These are phyloP conservation scores for Fabrea salina DNA, from an alignment of 169 alveolate genomes.

Conservation along the genomic window DNA sequence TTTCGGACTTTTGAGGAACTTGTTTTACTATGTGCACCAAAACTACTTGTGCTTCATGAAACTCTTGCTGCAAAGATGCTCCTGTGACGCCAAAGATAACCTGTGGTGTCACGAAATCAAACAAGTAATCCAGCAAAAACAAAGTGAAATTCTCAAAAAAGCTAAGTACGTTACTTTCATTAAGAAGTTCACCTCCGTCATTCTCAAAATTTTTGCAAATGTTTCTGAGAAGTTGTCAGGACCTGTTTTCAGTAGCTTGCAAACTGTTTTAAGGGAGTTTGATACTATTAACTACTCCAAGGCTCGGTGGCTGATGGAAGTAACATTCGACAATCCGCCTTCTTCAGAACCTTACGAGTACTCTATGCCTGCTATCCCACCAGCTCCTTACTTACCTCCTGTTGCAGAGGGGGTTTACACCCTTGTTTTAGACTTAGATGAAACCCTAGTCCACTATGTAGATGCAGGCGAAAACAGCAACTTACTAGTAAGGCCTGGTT, in stretches of 20 bases:
- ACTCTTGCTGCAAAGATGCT: background rate
- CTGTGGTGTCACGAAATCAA: background rate
- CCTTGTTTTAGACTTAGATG: conserved; percentile 86
- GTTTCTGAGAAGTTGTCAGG: background rate
- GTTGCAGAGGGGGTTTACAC: conserved; percentile 50
- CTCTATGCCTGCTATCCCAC: background rate
- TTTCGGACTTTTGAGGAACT: background rate
- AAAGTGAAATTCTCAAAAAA: background rate
- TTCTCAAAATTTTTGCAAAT: background rate
- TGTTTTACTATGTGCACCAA: conserved; percentile 26
- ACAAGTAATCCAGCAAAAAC: background rate
- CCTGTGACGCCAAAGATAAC: background rate
- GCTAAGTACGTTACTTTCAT: background rate
- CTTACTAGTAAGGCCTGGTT: conserved; percentile 82
- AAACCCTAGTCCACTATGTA: conserved; percentile 85
- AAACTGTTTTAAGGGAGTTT: background rate
- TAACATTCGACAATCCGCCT: background rate
- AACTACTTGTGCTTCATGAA: conserved; percentile 9
- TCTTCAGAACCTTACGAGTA: background rate
- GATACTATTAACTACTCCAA: background rate
- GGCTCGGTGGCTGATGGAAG: background rate
- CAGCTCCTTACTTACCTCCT: conserved; percentile 28
- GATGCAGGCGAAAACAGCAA: conserved; percentile 75
- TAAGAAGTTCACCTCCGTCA: background rate
- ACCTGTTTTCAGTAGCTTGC: background rate